phyloP scores from a whole-genome alignment of 805 yeast species.

The Torulaspora gathmanii region DNA sequence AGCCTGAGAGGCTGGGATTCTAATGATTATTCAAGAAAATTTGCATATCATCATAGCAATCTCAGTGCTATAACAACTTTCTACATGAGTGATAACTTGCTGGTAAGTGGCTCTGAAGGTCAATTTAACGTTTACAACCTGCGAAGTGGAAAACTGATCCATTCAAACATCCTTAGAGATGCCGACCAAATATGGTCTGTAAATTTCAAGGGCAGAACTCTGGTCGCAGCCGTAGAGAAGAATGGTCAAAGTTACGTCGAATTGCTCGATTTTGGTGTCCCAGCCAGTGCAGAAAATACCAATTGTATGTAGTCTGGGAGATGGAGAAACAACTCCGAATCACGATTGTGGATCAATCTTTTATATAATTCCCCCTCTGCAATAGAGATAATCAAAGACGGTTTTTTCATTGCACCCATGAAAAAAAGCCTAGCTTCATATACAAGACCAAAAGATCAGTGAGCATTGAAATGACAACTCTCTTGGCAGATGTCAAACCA shows the following conservation, averaged over 20 bases:
- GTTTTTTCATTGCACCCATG: constrained; percentile 6
- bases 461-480: neutral
- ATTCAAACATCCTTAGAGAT: constrained; percentile 65
- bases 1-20: constrained; percentile 93
- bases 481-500: neutral
- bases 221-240: constrained; percentile 88
- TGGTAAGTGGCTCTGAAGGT: constrained; percentile 85
- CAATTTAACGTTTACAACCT: constrained; percentile 87
- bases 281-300: constrained; percentile 4
- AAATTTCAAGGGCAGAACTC: constrained; percentile 71
- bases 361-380: neutral
- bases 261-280: constrained; percentile 67
- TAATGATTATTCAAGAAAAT: constrained; percentile 57
- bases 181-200: constrained; percentile 95
- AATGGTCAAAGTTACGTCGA: constrained; percentile 71
- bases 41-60: constrained; percentile 66
- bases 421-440: neutral
- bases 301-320: neutral
- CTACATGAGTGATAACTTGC: constrained; percentile 76
- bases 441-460: too few relatives aligned
- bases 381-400: neutral
- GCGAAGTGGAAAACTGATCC: constrained; percentile 65
- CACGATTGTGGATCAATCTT: neutral
- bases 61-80: constrained; percentile 92
- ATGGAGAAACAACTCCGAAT: neutral